Conservation (phyloP, 441 rosid species). For the Omphalea diandra region DNA sequence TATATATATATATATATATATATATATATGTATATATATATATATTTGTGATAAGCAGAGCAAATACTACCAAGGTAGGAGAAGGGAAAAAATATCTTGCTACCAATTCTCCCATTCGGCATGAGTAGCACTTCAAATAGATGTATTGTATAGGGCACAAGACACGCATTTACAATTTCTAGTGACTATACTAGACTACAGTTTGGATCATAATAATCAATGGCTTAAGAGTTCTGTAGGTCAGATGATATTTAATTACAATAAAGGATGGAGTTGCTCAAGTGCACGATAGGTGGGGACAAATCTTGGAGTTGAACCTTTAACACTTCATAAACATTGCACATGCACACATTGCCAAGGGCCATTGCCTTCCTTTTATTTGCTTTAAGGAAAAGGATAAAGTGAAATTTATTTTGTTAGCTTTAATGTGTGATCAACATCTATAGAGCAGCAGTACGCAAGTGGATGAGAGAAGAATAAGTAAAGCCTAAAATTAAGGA, state of each 20-base stretch:
- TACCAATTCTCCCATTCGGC: no score
- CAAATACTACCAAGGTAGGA: no score
- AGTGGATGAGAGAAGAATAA: slow-evolving; percentile 16
- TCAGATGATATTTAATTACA: not conserved
- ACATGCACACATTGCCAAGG: slow-evolving; percentile 26
- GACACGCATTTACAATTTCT: no score
- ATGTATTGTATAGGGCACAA: no score
- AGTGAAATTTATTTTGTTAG: slow-evolving; percentile 25
- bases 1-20: no score
- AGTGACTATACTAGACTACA: not conserved
- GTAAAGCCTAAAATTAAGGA: slow-evolving; percentile 33
- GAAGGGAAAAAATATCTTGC: no score
- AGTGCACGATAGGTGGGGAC: slow-evolving; percentile 18
- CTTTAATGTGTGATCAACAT: slow-evolving; percentile 30
- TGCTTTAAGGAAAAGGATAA: slow-evolving; percentile 36
- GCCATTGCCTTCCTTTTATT: slow-evolving; percentile 19
- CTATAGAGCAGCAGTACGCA: slow-evolving; percentile 18
- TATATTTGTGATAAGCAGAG: no score
- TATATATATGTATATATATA: no score
- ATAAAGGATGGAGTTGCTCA: not conserved
- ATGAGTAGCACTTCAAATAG: no score
- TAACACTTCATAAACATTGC: slow-evolving; percentile 17
- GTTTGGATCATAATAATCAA: not conserved
- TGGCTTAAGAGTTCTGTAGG: not conserved
- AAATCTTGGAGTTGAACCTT: not conserved